These are phyloP conservation scores for Clitopilus passeckerianus DNA, from an alignment of 768 basidiomycete genomes.

Conservation along the genomic window DNA sequence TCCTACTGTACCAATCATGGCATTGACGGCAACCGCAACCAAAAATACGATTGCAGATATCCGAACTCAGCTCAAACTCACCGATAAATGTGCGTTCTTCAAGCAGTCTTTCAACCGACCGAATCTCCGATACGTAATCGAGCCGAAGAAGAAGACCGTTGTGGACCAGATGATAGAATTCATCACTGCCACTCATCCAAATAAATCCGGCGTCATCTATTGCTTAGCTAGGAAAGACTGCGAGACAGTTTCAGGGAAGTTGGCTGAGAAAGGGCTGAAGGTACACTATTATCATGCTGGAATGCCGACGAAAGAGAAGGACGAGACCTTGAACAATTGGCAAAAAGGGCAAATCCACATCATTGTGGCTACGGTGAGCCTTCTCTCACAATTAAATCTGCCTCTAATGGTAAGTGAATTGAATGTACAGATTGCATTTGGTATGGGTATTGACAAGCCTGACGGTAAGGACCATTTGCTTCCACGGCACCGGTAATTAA, in stretches of 20 bases:
- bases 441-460: slow-evolving; percentile 93
- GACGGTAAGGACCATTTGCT: slow-evolving; percentile 44
- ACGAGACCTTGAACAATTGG: slow-evolving; percentile 66
- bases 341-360: slow-evolving; percentile 65
- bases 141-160: slow-evolving; percentile 29
- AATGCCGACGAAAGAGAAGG: slow-evolving; percentile 59
- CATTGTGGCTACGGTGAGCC: slow-evolving; percentile 86
- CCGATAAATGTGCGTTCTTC: slow-evolving; percentile 46
- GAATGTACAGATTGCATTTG: slow-evolving; percentile 75
- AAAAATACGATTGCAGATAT: slow-evolving; percentile 76
- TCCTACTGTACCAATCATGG: slow-evolving; percentile 87
- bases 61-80: slow-evolving; percentile 60
- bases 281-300: slow-evolving; percentile 87
- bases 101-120: slow-evolving; percentile 88
- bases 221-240: slow-evolving; percentile 67
- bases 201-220: slow-evolving; percentile 82
- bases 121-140: slow-evolving; percentile 80
- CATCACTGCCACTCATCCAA: slow-evolving; percentile 52
- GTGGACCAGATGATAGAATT: slow-evolving; percentile 63
- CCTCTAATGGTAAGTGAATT: not conserved
- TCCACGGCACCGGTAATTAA: no score
- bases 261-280: slow-evolving; percentile 54
- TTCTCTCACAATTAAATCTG: not conserved
- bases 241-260: slow-evolving; percentile 70
- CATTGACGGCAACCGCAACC: slow-evolving; percentile 93